Evolutionary conservation across 345 rosid genomes (phyloP).

Genomic region (rapeseed (Brassica napus)): Da-Ae NC_063449.1:12874501-12875000

Average conservation of each 20-base stretch:
- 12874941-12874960: not conserved
- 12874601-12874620: not conserved
- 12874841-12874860: conserved; percentile 13
- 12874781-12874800: not conserved
- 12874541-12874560: conserved; percentile 92
- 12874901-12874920: not conserved
- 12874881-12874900: not conserved
- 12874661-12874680: not conserved
- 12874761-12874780: not conserved
- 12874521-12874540: conserved; percentile 90
- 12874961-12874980: conserved; percentile 5
- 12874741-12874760: not conserved
- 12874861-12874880: not conserved
- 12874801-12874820: not conserved
- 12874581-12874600: not conserved
- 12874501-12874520: conserved; percentile 89
- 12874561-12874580: conserved; percentile 63
- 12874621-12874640: not conserved
- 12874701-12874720: not conserved
- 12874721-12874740: not conserved
- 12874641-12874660: not conserved
- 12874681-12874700: not conserved
- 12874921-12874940: conserved; percentile 1
- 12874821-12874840: not conserved
- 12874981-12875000: not conserved